Percentiles rank a stretch among this genome's conserved stretches.
Conservation (phyloP, 202 grass and related monocot species). For the Dendrocalamus latiflorus region DNA sequence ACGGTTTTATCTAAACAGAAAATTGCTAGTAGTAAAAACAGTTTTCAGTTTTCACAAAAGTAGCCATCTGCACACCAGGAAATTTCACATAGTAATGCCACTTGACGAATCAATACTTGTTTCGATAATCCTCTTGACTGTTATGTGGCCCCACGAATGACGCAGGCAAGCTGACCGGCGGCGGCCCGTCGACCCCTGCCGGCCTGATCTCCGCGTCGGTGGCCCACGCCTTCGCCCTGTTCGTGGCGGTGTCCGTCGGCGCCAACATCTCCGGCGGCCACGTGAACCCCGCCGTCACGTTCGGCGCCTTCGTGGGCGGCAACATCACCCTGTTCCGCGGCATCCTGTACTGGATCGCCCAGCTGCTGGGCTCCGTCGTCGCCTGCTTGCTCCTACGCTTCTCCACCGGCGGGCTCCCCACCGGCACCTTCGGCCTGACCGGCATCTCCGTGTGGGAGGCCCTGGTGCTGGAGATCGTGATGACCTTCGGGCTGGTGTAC, state of each 20-base stretch:
- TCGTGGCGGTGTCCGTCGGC: constrained; percentile 76
- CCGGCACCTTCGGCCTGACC: constrained; percentile 57
- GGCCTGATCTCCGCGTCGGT: constrained; percentile 65
- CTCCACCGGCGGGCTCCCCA: constrained; percentile 59
- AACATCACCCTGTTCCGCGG: constrained; percentile 87
- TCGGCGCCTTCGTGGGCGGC: constrained; percentile 82
- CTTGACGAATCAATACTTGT: neutral
- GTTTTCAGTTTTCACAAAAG: too few relatives aligned
- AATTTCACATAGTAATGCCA: neutral
- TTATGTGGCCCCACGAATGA: neutral
- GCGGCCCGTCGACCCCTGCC: constrained; percentile 16
- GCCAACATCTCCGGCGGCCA: constrained; percentile 97
- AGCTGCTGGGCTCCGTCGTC: constrained; percentile 68
- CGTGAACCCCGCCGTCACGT: constrained; percentile 90
- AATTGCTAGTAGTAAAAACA: neutral
- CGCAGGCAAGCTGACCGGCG: constrained; percentile 61
- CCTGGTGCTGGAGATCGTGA: constrained; percentile 75
- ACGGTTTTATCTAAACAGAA: neutral
- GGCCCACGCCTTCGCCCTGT: constrained; percentile 77
- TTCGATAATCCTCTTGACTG: neutral
- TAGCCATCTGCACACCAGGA: neutral
- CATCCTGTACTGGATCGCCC: constrained; percentile 82
- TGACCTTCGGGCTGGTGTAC: constrained; percentile 97
- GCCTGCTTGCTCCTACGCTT: constrained; percentile 82
- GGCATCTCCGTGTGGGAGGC: constrained; percentile 59